Evolutionary conservation across 1,139 yeast species (phyloP), one percentile per base, ranked within the genome.

Genomic region (Blastobotrys petasosporus): DNA sequence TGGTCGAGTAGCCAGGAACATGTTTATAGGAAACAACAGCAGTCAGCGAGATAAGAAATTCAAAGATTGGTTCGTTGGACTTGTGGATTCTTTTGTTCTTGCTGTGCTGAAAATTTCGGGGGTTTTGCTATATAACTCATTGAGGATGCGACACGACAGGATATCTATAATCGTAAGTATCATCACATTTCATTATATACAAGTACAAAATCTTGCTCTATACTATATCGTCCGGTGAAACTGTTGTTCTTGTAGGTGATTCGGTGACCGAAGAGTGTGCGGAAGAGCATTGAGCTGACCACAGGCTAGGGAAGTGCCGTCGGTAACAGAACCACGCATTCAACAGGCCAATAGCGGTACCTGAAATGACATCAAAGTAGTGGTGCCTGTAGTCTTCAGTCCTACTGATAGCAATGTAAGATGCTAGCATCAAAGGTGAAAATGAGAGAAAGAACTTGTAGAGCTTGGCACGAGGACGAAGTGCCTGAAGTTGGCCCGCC

Each of bases 361-460:
- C 95, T 42, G 77, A 62, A 1, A 77, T 54, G 15, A 85, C 75
- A 60, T 85, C 95, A 32, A 76, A 66, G 57, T 80, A 82, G 61
- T 84, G 88, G 58, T 85, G 95, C 57, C 90, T 70, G 60, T 83
- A 84, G 60, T 85, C 94, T 57, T 80, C 50, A 5, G 70, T 57
- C 8, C 65, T 51, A 11, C 60, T 48, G 57, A 51, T 28, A 58
- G 58, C 49, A 61, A 57, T 49, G 32, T 47, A 55, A 9, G 47
- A 32, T 6, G 69, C 67, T 11, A 63, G 36, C 8, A 61, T 37
- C 1, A 58, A 31, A 4, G 68, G 68, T 45, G 51, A 28, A 32
- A 58, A 51, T 28, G 65, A 59, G 20, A 64, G 25, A 32, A 64
- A 51, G 13, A 58, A 55, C 49, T 59, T 59, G 46, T 56, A 59